phyloP scores from a whole-genome alignment of 2,329 filamentous ascomycete species.

The Epicoccum nigrum region DNA sequence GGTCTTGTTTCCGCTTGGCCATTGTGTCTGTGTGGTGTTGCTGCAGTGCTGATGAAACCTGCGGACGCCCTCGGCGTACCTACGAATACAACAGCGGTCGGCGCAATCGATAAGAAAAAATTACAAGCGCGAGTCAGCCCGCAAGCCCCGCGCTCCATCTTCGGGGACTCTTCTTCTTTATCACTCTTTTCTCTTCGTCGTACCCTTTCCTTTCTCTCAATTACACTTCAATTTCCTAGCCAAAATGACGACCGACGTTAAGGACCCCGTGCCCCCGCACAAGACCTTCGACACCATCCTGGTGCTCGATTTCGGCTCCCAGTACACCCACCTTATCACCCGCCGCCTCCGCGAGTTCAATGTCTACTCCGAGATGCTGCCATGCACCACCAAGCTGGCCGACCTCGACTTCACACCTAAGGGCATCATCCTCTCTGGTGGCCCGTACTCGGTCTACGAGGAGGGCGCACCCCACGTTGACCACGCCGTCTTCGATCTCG shows the following conservation, averaged over 20 bases:
- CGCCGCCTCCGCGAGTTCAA: slow-evolving; percentile 77
- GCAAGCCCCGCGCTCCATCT: slow-evolving; percentile 5
- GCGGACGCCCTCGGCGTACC: not conserved
- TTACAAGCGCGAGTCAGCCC: not conserved
- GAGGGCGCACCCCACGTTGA: slow-evolving; percentile 78
- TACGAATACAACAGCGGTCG: not conserved
- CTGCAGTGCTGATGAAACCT: slow-evolving; percentile 7
- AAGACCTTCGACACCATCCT: slow-evolving; percentile 70
- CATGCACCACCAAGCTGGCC: slow-evolving; percentile 80
- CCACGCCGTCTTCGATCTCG: slow-evolving; percentile 78
- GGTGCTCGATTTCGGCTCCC: slow-evolving; percentile 73
- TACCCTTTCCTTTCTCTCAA: not conserved
- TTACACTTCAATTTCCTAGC: slow-evolving; percentile 16
- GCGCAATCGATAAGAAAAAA: slow-evolving; percentile 15
- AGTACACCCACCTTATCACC: slow-evolving; percentile 77
- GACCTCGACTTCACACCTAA: slow-evolving; percentile 81
- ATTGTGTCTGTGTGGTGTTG: slow-evolving; percentile 30
- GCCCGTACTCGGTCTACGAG: slow-evolving; percentile 81
- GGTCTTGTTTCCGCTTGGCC: slow-evolving; percentile 46
- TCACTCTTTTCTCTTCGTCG: not conserved
- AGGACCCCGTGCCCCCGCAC: slow-evolving; percentile 54
- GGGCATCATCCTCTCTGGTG: slow-evolving; percentile 79
- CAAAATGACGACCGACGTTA: slow-evolving; percentile 49
- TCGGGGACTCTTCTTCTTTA: slow-evolving; percentile 11
- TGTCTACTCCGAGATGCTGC: slow-evolving; percentile 87